Evolutionary conservation across 1,284 basidiomycete species (phyloP).

Genomic region (Leccinum subrobustum): DNA sequence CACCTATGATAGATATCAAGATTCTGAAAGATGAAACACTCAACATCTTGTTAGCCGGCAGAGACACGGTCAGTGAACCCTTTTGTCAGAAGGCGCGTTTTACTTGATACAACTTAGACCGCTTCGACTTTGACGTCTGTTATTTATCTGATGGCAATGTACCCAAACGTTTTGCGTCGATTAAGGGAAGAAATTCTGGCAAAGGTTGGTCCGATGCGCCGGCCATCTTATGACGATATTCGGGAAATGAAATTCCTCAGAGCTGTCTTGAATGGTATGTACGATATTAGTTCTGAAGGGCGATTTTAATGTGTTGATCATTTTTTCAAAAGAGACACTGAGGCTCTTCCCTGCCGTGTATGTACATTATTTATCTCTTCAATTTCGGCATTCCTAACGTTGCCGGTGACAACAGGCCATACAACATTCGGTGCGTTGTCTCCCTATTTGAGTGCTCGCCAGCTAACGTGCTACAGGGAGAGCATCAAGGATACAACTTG

Average conservation of each 20-base stretch:
- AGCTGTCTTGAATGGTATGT: slow-evolving; percentile 58
- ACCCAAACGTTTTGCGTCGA: slow-evolving; percentile 44
- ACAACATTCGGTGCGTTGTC: slow-evolving; percentile 42
- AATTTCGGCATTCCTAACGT: background rate
- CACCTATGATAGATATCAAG: slow-evolving; percentile 27
- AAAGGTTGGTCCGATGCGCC: slow-evolving; percentile 43
- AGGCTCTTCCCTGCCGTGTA: slow-evolving; percentile 62
- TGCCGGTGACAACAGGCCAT: slow-evolving; percentile 38
- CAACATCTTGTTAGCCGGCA: slow-evolving; percentile 44
- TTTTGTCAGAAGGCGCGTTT: slow-evolving; percentile 11
- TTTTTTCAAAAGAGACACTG: slow-evolving; percentile 46
- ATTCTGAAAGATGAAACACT: slow-evolving; percentile 40
- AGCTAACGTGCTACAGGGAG: slow-evolving; percentile 27
- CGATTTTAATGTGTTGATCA: background rate
- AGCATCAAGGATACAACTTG: slow-evolving; percentile 43
- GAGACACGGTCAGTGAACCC: slow-evolving; percentile 38
- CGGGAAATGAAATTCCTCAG: slow-evolving; percentile 56
- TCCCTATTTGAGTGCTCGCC: background rate
- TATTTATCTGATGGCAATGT: slow-evolving; percentile 53
- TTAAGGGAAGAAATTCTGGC: slow-evolving; percentile 55
- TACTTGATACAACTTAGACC: slow-evolving; percentile 37
- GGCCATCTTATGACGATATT: slow-evolving; percentile 54
- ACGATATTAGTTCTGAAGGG: background rate
- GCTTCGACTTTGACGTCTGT: slow-evolving; percentile 51
- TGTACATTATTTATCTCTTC: background rate